phyloP scores from a whole-genome alignment of 495 filamentous ascomycete genomes.

The Sordaria brevicollis region DNA sequence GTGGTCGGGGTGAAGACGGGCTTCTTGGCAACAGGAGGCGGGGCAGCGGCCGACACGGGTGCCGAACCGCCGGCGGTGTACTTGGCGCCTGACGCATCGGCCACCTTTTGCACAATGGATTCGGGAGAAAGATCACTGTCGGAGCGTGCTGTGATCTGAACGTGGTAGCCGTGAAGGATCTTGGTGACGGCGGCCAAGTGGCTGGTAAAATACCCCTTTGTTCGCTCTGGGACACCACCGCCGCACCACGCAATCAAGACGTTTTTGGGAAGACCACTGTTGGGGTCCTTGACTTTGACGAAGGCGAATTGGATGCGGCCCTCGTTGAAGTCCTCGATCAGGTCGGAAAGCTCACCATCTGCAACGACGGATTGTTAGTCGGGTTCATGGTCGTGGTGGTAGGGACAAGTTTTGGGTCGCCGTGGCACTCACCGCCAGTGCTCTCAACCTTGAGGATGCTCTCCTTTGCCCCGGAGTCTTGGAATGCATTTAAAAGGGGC shows the following conservation, averaged over 20 bases:
- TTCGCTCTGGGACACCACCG: slow-evolving; percentile 94
- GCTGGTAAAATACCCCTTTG: slow-evolving; percentile 96
- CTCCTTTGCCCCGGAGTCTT: slow-evolving; percentile 75
- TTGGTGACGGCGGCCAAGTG: slow-evolving; percentile 82
- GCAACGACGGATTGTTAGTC: slow-evolving; percentile 4
- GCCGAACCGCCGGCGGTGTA: slow-evolving; percentile 59
- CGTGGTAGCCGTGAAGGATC: slow-evolving; percentile 90
- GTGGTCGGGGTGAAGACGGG: slow-evolving; percentile 80
- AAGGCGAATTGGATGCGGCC: slow-evolving; percentile 95
- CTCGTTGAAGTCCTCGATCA: slow-evolving; percentile 97
- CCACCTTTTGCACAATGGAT: slow-evolving; percentile 83
- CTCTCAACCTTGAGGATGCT: slow-evolving; percentile 90
- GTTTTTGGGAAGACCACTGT: slow-evolving; percentile 82
- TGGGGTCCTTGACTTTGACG: slow-evolving; percentile 90
- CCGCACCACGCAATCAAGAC: slow-evolving; percentile 96
- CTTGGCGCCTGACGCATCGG: slow-evolving; percentile 90
- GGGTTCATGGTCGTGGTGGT: neutral
- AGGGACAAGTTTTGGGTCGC: neutral
- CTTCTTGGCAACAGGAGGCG: slow-evolving; percentile 69
- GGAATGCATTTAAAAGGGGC: slow-evolving; percentile 83
- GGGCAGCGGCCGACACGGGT: slow-evolving; percentile 36
- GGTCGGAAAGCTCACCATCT: slow-evolving; percentile 90
- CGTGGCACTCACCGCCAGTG: slow-evolving; percentile 59
- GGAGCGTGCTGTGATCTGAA: slow-evolving; percentile 90
- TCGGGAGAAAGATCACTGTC: slow-evolving; percentile 80